Base-by-base conservation (phyloP, 495 filamentous ascomycete genomes). In the Penicillium odoratum region DNA sequence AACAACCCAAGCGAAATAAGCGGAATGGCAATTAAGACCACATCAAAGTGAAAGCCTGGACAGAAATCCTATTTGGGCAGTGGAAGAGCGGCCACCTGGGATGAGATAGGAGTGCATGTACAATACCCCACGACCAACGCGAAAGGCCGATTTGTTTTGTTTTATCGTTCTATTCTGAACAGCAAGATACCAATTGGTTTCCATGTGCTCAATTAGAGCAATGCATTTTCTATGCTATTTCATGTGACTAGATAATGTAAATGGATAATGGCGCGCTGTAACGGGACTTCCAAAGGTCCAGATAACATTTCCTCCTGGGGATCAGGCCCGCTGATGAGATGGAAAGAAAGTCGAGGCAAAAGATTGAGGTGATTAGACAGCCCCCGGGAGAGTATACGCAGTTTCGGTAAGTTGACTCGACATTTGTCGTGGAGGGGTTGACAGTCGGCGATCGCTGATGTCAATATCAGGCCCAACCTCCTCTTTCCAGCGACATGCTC, bases 401-500 rank as follows among this genome's bases (percentile, higher is more conserved):
- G 51, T 48, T 29, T 67, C 64, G 0, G 15, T 26, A 16, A 52
- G 47, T 7, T 48, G 28, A 21, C 47, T 47, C 1, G 67, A 69
- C 38, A 25, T 34, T 40, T 73, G 68, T 8, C 75, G 62, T 52
- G 69, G 67, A 7, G 73, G 69, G 18, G 69, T 80, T 6, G 56
- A 58, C 11, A 62, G 51, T 16, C 46, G 42, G 11, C 56, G 53
- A 30, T 55, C 62, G 30, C 11, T 38, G 33, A 48, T n/a, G 28
- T 56, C 53, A 29, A 29, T 60, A 0, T 77, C 78, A 5, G 76
- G 72, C 3, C 82, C 84, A 50, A 78, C 71, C 33, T 66, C 65
- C 44, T 72, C 69, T 59, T 81, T 83, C 67, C 63, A 78, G 68
- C 57, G 70, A 59, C 43, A 75, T 59, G 53, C 82, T 59, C 48